phyloP scores from a whole-genome alignment of 1,284 basidiomycete genomes.

The Ceraceosorus guamensis region DNA sequence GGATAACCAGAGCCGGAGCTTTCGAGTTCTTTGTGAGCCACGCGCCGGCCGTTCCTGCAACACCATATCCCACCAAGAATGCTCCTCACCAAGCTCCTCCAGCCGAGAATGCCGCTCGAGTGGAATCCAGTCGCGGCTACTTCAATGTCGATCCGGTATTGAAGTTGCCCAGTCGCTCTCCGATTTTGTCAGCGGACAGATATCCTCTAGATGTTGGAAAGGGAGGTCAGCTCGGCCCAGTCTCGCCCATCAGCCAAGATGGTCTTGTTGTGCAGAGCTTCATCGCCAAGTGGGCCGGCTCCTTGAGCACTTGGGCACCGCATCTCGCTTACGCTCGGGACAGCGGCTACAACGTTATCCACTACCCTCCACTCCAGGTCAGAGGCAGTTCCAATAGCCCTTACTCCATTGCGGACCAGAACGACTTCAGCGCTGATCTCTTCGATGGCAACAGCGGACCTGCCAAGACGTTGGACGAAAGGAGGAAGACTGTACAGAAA shows the following conservation, averaged over 20 bases:
- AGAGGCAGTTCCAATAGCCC: constrained; percentile 35
- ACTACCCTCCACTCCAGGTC: constrained; percentile 40
- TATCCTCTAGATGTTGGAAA: background rate
- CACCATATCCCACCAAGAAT: constrained; percentile 15
- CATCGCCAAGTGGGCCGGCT: constrained; percentile 43
- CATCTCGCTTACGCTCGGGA: constrained; percentile 34
- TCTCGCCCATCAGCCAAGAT: constrained; percentile 26
- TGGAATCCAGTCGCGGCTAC: constrained; percentile 28
- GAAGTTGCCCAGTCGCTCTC: constrained; percentile 18
- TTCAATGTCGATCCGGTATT: constrained; percentile 42
- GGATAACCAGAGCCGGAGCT: constrained; percentile 28
- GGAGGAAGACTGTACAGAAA: constrained; percentile 18
- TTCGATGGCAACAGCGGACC: constrained; percentile 20
- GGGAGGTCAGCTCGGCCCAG: constrained; percentile 16
- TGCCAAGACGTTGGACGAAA: constrained; percentile 17
- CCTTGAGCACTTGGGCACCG: constrained; percentile 29
- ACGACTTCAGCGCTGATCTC: constrained; percentile 33
- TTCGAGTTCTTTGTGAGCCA: constrained; percentile 44
- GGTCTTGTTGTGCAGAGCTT: constrained; percentile 37
- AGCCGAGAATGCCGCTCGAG: constrained; percentile 7
- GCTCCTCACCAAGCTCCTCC: constrained; percentile 3
- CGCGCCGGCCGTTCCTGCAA: constrained; percentile 18
- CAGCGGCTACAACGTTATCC: constrained; percentile 43
- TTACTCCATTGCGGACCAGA: constrained; percentile 39
- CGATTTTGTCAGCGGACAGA: constrained; percentile 15